Evolutionary conservation across 2,329 filamentous ascomycete genomes (phyloP).

Genomic region (Lachnellula hyalina): DNA sequence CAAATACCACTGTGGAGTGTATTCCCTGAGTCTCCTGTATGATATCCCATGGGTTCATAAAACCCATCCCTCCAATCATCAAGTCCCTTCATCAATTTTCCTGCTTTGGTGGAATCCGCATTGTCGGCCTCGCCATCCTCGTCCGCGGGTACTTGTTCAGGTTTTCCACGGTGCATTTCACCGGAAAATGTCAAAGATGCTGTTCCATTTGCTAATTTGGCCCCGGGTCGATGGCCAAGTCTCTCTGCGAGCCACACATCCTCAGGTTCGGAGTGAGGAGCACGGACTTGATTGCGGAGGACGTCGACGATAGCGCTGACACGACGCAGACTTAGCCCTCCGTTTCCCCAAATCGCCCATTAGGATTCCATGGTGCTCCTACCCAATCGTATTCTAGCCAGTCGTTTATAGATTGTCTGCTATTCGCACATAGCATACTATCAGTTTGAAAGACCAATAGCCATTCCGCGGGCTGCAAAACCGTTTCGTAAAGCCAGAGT

Average conservation of each 20-base stretch:
- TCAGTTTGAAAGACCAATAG: slow-evolving; percentile 53
- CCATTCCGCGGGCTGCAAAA: slow-evolving; percentile 47
- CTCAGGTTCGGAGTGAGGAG: slow-evolving; percentile 43
- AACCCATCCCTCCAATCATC: slow-evolving; percentile 47
- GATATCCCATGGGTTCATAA: slow-evolving; percentile 55
- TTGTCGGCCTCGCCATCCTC: slow-evolving; percentile 17
- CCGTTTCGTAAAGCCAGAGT: slow-evolving; percentile 46
- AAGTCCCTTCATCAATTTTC: slow-evolving; percentile 35
- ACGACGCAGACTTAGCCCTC: slow-evolving; percentile 43
- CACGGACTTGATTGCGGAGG: slow-evolving; percentile 42
- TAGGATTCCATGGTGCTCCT: slow-evolving; percentile 30
- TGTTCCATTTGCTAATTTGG: slow-evolving; percentile 47
- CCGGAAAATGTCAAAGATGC: slow-evolving; percentile 45
- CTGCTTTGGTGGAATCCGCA: slow-evolving; percentile 21
- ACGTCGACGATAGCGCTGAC: slow-evolving; percentile 49
- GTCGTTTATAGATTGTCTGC: slow-evolving; percentile 33
- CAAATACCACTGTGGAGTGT: slow-evolving; percentile 44
- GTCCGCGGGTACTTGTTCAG: slow-evolving; percentile 21
- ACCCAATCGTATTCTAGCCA: slow-evolving; percentile 33
- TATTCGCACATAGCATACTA: slow-evolving; percentile 51
- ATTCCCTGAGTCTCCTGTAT: slow-evolving; percentile 46
- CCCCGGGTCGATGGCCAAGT: slow-evolving; percentile 42
- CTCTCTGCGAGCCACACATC: slow-evolving; percentile 52
- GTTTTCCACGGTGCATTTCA: slow-evolving; percentile 40
- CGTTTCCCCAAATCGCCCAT: slow-evolving; percentile 30